Base-by-base conservation (phyloP, 768 basidiomycete genomes). In the Pleurotus citrinopileatus region DNA sequence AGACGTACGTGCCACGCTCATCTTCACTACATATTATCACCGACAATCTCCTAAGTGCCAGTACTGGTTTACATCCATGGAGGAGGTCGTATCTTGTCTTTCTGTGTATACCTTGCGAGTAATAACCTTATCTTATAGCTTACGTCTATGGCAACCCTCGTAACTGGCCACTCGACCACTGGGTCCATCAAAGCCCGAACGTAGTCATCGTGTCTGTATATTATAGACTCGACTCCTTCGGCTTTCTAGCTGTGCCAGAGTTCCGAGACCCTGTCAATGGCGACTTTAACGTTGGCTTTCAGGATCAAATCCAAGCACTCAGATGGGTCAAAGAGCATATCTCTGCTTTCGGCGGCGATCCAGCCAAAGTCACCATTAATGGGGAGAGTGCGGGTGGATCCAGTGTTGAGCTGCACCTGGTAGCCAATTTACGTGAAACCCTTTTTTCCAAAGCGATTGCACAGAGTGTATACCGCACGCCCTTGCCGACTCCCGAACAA, bases 291-390 rank as follows among this genome's bases (percentile, higher is more conserved):
- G 77, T 68, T 5, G 81, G 81, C 3, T 78, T 82, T 66, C 61
- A 67, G 17, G 87, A 87, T 65, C 83, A 88, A 62, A 78, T 83
- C 1, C 69, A 79, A 50, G 84, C 82, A 4, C 63, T 90, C 19
- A 65, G 75, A 61, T 90, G 86, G 87, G 78, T 87, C 0, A 75
- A 86, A 53, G 63, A 74, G 38, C 73, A 88, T 60, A 84, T 89
- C 54, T 65, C 60, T 23, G 71, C 74, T 13, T 90, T 88, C 59
- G 87, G 87, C 6, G 87, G 87, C 12, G 75, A 89, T 62, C 77
- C 81, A 0, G 46, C 55, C 0, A 74, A 76, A 59, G 82, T 84
- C 4, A 82, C 81, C 0, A 78, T 83, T 62, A 82, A 82, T 54
- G 86, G 85, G 0, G 70, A 87, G 60, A 55, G 52, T 32, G 56